A percentile compares a stretch with the other conserved stretches of the same genome.
Evolutionary conservation across 768 basidiomycete genomes (phyloP).

Genomic region (Strobilomyces confusus): DNA sequence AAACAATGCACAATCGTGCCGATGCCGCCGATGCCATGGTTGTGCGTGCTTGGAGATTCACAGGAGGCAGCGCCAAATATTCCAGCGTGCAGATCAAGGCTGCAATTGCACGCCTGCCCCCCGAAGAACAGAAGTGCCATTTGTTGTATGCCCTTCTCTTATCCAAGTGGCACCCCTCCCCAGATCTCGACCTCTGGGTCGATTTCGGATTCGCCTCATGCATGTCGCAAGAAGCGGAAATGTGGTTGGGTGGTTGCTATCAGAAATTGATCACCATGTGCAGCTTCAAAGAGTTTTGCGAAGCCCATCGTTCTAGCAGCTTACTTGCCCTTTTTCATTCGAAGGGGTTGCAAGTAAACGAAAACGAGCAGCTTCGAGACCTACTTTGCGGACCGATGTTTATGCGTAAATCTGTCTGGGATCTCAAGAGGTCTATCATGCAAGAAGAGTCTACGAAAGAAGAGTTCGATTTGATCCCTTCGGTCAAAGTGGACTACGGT

Average conservation of each 20-base stretch:
- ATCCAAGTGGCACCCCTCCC: not conserved
- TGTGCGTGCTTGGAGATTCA: slow-evolving; percentile 1
- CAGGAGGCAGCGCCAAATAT: not conserved
- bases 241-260: not conserved
- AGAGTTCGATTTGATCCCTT: not conserved
- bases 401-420: not conserved
- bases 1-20: not conserved
- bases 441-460: not conserved
- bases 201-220: not conserved
- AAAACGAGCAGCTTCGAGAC: not conserved
- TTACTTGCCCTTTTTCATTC: not conserved
- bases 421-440: not conserved
- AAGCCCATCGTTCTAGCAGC: not conserved
- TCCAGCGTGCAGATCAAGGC: not conserved
- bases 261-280: not conserved
- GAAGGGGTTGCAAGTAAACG: not conserved
- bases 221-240: not conserved
- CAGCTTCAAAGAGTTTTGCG: not conserved
- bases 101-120: not conserved
- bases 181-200: not conserved
- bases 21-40: not conserved
- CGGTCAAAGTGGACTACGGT: not conserved
- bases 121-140: not conserved
- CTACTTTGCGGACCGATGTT: not conserved
- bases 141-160: not conserved